Percentiles rank a stretch among this genome's conserved stretches.
These are phyloP conservation scores for Tetradesmus obliquus DNA, from an alignment of 139 green algal species.

Conservation along the genomic window DNA sequence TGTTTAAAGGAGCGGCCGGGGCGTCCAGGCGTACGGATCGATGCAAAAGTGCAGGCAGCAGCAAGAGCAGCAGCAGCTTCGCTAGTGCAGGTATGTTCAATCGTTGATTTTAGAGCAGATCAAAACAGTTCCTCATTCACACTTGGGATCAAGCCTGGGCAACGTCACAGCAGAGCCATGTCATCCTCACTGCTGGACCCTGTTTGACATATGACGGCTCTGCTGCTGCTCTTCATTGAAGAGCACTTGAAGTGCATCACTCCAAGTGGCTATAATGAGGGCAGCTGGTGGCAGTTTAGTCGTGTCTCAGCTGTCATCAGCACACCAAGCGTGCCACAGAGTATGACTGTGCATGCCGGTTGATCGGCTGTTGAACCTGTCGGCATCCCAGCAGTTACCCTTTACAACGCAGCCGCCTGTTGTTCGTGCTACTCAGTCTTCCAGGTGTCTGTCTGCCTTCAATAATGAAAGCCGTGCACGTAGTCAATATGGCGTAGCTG, in stretches of 20 bases:
- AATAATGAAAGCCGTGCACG: too few relatives aligned
- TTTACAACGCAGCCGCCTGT: too few relatives aligned
- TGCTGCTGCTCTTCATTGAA: background rate
- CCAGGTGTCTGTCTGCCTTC: too few relatives aligned
- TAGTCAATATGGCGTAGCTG: background rate
- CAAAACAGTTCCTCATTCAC: background rate
- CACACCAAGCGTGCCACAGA: too few relatives aligned
- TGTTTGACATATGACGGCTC: background rate
- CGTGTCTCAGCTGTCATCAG: too few relatives aligned
- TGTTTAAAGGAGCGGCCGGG: background rate
- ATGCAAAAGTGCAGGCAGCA: background rate
- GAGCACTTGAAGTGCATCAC: too few relatives aligned
- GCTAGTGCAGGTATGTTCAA: background rate
- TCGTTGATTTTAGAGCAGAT: background rate
- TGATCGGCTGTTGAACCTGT: too few relatives aligned
- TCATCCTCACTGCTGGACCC: background rate
- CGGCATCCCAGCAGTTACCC: too few relatives aligned
- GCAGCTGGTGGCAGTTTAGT: too few relatives aligned
- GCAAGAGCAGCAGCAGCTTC: background rate
- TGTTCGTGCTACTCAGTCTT: too few relatives aligned
- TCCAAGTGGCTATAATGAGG: too few relatives aligned
- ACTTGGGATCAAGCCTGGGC: background rate
- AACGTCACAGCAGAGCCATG: background rate
- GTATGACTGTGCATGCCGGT: too few relatives aligned
- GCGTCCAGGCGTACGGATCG: background rate